A percentile compares a stretch with the other conserved stretches of the same genome.
Evolutionary conservation across 1,139 yeast genomes (phyloP).

Genomic region (Taphrina betulina): DNA sequence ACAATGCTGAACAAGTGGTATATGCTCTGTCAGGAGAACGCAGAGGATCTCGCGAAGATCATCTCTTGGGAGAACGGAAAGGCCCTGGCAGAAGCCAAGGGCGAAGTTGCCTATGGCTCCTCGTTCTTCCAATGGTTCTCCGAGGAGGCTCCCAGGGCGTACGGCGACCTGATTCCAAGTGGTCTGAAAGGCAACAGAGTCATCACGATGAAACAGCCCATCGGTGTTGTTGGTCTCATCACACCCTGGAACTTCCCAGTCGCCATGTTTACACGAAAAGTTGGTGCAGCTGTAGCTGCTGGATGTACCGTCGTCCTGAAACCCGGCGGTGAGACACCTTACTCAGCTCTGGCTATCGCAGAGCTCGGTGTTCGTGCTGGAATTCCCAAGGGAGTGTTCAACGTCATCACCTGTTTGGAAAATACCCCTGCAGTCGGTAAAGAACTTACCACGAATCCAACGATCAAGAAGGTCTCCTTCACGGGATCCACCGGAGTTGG

Average conservation of each 20-base stretch:
- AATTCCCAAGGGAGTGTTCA: constrained; percentile 79
- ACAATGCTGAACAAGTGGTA: constrained; percentile 64
- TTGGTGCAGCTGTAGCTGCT: constrained; percentile 72
- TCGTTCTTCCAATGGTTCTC: constrained; percentile 85
- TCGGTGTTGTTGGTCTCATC: constrained; percentile 70
- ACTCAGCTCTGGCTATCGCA: constrained; percentile 79
- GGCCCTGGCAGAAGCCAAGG: constrained; percentile 71
- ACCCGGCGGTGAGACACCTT: constrained; percentile 89
- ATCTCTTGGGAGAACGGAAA: constrained; percentile 84
- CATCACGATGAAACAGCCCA: constrained; percentile 48
- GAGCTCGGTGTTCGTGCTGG: constrained; percentile 70
- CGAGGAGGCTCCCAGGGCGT: constrained; percentile 76
- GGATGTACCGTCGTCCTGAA: constrained; percentile 89
- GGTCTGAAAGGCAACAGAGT: constrained; percentile 55
- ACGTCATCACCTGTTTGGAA: constrained; percentile 56
- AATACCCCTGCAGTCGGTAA: constrained; percentile 58
- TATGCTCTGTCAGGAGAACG: constrained; percentile 62
- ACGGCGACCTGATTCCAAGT: constrained; percentile 74
- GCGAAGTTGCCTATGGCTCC: constrained; percentile 76
- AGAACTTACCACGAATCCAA: constrained; percentile 65
- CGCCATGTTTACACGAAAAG: constrained; percentile 89
- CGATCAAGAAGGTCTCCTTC: constrained; percentile 73
- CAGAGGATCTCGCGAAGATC: constrained; percentile 70
- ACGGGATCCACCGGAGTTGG: constrained; percentile 91
- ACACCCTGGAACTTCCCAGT: constrained; percentile 97